Base-by-base conservation (phyloP, 345 rosid genomes). In the Ailanthus altissimus region DNA sequence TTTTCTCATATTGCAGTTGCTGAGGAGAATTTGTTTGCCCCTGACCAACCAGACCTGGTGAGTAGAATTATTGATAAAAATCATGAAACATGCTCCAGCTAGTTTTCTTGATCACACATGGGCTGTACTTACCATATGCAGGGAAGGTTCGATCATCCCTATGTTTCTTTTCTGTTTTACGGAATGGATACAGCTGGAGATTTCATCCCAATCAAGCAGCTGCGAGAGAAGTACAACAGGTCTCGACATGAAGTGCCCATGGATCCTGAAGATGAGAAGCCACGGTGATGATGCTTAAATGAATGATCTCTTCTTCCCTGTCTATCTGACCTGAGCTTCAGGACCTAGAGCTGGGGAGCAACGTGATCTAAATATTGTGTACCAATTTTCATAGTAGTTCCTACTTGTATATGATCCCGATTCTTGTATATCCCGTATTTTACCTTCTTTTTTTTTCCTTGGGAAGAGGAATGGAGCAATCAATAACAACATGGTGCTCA, bases 111-210 rank as follows among this genome's bases (percentile, higher is more conserved):
- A 25, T 67, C 47, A 40, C 42, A 7, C 21, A 8, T 70, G 53
- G 5, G 47, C 46, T 25, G 36, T 51, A 28, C 40, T 53, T 47
- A 75, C 46, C 59, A 75, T 80, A 40, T 83, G 82, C 97, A 93
- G 98, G 94, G 81, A 79, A 85, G 93, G 85, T 91, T 90, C 46
- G 99, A 95, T 75, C 99, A 95, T 89, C 98, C 98, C 15, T 92
- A 90, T 79, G 43, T 88, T 23, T 92, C 98, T 21, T 88, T 93
- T 54, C 82, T 95, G 67, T 95, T 90, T 81, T 95, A 95, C 14
- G 98, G 99, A 62, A 80, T 84, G 68, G 98, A 95, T 81, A 66
- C 87, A 21, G 92, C 93, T 18, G 98, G 97, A 77, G 99, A 95
- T 82, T 95, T 90, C 88, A 92, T 95, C 82, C 97, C 98, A 5